A percentile compares a stretch with the other conserved stretches of the same genome.
phyloP scores from a whole-genome alignment of 331 rosid genomes.

The Quercus tomentella region DNA sequence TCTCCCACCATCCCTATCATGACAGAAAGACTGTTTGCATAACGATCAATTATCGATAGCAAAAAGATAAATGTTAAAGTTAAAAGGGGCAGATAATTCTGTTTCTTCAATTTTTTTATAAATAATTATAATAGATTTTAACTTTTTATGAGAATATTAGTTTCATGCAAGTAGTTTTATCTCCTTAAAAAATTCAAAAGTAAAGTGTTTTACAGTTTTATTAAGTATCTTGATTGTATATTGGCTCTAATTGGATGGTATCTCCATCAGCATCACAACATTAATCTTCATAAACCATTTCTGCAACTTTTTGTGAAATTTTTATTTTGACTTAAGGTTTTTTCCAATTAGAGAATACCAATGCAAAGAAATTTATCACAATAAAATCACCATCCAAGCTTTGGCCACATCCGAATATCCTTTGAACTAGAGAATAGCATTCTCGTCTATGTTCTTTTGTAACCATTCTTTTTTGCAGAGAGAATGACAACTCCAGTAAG shows the following conservation, averaged over 20 bases:
- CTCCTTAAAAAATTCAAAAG: background rate
- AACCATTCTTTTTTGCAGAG: conserved; percentile 45
- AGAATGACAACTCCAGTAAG: conserved; percentile 33
- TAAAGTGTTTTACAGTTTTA: background rate
- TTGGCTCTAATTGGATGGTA: background rate
- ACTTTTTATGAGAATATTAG: background rate
- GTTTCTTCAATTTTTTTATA: background rate
- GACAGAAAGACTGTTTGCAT: background rate
- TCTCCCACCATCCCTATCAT: background rate
- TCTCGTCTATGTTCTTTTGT: conserved; percentile 49
- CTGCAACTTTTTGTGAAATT: background rate
- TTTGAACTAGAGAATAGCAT: conserved; percentile 57
- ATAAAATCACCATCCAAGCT: conserved; percentile 64
- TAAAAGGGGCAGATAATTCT: background rate
- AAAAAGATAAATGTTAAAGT: background rate
- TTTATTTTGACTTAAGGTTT: conserved; percentile 2
- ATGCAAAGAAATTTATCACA: conserved; percentile 76
- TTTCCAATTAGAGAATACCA: conserved; percentile 40
- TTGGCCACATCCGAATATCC: conserved; percentile 53
- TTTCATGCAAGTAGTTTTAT: background rate
- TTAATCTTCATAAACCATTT: background rate
- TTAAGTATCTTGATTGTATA: background rate
- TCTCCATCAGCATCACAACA: background rate
- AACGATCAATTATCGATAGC: background rate
- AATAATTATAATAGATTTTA: background rate